Percentiles rank a stretch among this genome's conserved stretches.
phyloP scores from a whole-genome alignment of 805 yeast species.

The Saturnispora dispora region DNA sequence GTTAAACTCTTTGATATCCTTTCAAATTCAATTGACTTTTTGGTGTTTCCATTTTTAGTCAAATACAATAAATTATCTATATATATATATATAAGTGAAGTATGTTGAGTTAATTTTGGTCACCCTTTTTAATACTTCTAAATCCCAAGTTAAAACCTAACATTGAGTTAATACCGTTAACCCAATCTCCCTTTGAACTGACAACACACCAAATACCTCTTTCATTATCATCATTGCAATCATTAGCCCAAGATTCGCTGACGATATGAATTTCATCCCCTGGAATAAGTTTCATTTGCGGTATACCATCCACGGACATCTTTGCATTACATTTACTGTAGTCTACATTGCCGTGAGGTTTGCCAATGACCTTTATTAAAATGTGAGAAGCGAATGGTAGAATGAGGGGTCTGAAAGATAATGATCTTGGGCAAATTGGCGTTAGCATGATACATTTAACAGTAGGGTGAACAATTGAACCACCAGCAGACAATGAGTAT shows the following conservation, averaged over 20 bases:
- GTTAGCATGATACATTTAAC: slow-evolving; percentile 77
- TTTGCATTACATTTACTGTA: slow-evolving; percentile 33
- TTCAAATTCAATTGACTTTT: too few relatives aligned
- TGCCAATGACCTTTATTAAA: slow-evolving; percentile 48
- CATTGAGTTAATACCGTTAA: slow-evolving; percentile 75
- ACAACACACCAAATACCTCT: slow-evolving; percentile 86
- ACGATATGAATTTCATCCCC: slow-evolving; percentile 77
- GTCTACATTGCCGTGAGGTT: slow-evolving; percentile 27
- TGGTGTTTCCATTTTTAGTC: background rate
- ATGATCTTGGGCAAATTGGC: slow-evolving; percentile 86
- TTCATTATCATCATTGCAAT: slow-evolving; percentile 14
- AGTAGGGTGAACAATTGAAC: slow-evolving; percentile 83
- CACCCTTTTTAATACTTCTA: slow-evolving; percentile 25
- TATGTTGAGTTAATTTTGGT: background rate
- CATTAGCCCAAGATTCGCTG: slow-evolving; percentile 55
- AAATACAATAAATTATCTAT: background rate
- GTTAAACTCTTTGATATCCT: too few relatives aligned
- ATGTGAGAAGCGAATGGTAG: slow-evolving; percentile 75
- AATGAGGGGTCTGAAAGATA: slow-evolving; percentile 82
- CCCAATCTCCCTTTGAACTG: slow-evolving; percentile 81
- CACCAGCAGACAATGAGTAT: slow-evolving; percentile 82
- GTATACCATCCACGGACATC: slow-evolving; percentile 77
- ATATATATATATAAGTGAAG: background rate
- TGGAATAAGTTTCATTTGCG: slow-evolving; percentile 53
- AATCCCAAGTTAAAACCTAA: slow-evolving; percentile 85